phyloP scores from a whole-genome alignment of 1,139 yeast genomes.

The Geotrichum reessii region DNA sequence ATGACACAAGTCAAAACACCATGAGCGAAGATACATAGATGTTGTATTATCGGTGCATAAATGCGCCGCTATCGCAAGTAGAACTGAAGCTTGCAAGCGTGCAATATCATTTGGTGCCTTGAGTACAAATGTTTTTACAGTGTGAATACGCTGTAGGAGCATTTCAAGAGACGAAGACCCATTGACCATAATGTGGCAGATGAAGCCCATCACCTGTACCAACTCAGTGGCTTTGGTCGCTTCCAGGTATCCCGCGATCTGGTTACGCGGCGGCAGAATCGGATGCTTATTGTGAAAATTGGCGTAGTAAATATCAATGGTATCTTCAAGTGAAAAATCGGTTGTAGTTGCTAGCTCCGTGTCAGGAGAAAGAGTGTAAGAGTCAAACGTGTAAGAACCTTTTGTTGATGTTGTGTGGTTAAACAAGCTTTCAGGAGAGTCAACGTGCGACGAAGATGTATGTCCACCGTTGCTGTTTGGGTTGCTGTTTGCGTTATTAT shows the following conservation, averaged over 20 bases:
- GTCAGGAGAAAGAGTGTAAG: slow-evolving; percentile 11
- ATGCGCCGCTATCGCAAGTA: slow-evolving; percentile 15
- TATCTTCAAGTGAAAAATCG: slow-evolving; percentile 12
- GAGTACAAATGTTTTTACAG: slow-evolving; percentile 6
- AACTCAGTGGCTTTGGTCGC: slow-evolving; percentile 12
- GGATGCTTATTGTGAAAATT: slow-evolving; percentile 18
- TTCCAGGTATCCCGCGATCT: slow-evolving; percentile 6
- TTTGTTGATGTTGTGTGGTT: not conserved
- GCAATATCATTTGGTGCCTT: slow-evolving; percentile 18
- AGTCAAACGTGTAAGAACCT: slow-evolving; percentile 12
- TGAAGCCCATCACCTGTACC: slow-evolving; percentile 13
- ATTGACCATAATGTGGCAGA: slow-evolving; percentile 5
- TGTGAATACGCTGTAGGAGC: slow-evolving; percentile 10
- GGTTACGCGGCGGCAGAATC: slow-evolving; percentile 12
- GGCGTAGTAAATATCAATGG: slow-evolving; percentile 16
- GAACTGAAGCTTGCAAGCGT: slow-evolving; percentile 15
- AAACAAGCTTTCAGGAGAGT: not conserved
- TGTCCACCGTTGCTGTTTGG: slow-evolving; percentile 3
- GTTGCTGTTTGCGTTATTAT: not conserved
- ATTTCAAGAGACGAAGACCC: slow-evolving; percentile 6
- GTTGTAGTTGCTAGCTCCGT: not conserved
- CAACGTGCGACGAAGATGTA: slow-evolving; percentile 1
- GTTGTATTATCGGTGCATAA: slow-evolving; percentile 17
- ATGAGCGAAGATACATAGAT: slow-evolving; percentile 16
- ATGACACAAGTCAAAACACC: slow-evolving; percentile 17